These are phyloP conservation scores for Xylaria arbuscula DNA, from an alignment of 2,329 filamentous ascomycete genomes.

Conservation along the genomic window DNA sequence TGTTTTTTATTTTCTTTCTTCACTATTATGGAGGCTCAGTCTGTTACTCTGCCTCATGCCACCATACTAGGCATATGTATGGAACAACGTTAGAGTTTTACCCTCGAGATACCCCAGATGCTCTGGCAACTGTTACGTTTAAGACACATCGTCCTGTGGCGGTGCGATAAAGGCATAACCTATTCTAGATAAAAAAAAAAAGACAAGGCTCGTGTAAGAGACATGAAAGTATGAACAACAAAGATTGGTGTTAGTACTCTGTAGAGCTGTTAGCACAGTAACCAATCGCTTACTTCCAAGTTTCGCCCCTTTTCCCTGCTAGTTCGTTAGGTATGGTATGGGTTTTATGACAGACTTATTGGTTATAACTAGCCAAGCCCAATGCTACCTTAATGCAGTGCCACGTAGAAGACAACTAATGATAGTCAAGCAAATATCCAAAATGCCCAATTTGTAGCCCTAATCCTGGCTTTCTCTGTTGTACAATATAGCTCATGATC, in stretches of 20 bases:
- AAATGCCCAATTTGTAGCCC: not conserved
- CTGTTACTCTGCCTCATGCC: not conserved
- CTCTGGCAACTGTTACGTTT: constrained; percentile 2
- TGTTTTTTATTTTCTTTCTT: not conserved
- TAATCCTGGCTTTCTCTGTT: constrained; percentile 1
- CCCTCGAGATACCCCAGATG: constrained; percentile 19
- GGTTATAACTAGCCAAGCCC: not conserved
- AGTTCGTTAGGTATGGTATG: not conserved
- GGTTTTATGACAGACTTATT: not conserved
- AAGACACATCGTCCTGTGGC: not conserved
- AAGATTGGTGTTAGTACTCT: not conserved
- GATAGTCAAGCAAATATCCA: not conserved
- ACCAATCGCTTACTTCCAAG: not conserved
- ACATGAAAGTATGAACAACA: not conserved
- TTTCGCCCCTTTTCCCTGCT: not conserved
- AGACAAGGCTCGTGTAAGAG: not conserved
- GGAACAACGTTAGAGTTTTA: not conserved
- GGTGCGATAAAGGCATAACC: not conserved
- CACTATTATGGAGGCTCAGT: not conserved
- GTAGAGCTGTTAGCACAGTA: not conserved
- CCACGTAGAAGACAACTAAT: not conserved
- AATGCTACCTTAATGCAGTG: not conserved
- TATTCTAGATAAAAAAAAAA: not conserved
- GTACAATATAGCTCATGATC: not conserved
- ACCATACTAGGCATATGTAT: not conserved